Base-by-base conservation (phyloP, 768 basidiomycete genomes). In the Neoboletus brunneissimus region DNA sequence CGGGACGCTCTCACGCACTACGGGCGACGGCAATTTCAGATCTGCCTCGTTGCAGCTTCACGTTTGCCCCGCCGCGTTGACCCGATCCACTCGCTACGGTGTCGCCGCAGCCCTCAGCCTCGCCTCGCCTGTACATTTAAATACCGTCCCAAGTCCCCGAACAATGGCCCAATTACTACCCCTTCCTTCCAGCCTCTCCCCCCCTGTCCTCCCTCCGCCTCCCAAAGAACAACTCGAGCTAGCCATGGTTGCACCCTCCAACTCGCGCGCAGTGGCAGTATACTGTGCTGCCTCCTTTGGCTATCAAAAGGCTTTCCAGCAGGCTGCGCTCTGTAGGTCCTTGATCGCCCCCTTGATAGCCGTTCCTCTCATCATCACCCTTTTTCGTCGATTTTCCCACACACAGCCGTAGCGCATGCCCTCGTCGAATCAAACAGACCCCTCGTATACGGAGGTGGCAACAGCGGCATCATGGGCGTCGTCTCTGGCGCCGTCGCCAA, bases 371-470 rank as follows among this genome's bases (percentile, higher is more conserved):
- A 29, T 29, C 47, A 22, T 50, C 47, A 27, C 40, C 20, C 22
- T 29, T 27, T 53, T 5, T n/a, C 13, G 20, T 49, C 53, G 32
- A 49, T 25, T 40, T 48, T 20, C 54, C 35, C 15, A 23, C 15
- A 23, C 50, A 25, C 57, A 89, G 90, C 91, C 22, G 65, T 97
- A 13, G 94, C 91, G 38, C 71, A 75, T 44, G 90, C 93, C 0
- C 73, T 96, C 27, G 91, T 84, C 3, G 70, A 71, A 9, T 72
- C 79, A 16, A 75, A 79, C 0, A 77, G 86, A 3, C 81, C 85
- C 4, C 77, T 97, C 15, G 81, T 98, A 3, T 98, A 97, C 67
- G 94, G 94, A 2, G 94, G 94, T 8, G 94, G 93, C 0, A 77
- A 79, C 20, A 77, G 78, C 42, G 94, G 94, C 1, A 78, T 96